Base-by-base conservation (phyloP, 306 rosid species). In the Pterocarpus macrocarpus region DNA sequence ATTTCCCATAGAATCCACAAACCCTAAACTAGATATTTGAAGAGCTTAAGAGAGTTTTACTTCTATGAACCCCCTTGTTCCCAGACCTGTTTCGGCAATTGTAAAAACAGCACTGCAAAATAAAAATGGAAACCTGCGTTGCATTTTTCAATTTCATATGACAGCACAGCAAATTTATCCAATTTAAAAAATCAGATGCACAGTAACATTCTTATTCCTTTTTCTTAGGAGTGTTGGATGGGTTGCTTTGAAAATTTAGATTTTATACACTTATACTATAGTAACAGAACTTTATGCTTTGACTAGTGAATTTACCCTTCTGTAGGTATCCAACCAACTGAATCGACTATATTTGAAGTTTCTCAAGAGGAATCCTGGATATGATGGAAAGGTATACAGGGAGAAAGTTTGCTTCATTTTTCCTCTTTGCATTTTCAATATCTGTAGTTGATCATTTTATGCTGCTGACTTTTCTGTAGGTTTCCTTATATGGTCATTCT, bases 401-500 rank as follows among this genome's bases (percentile, higher is more conserved):
- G 36, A 63, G 75, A 35, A 75, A 41, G 76, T 14, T 82, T 74
- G 52, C 68, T 52, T 72, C 16, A 35, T 65, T 83, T 71, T 73
- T 43, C 22, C 38, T 57, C 10, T 59, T 36, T 67, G 55, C 62
- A 49, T 68, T 64, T 65, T 73, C 32, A 73, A 80, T 16, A 50
- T 84, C 33, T 56, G 3, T 78, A 5, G n/a, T 84, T 22, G 56
- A 80, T 76, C 58, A 22, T 55, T 38, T 65, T 44, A 64, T 43
- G 47, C 28, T 72, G 73, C 64, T 50, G 57, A 38, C 66, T 68
- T 66, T 69, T 81, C 14, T 73, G 30, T 77, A 95, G 98, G 92
- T 96, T 85, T 96, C 99, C 53, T 77, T 96, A 85, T 96, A 92
- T 84, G 99, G 93, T 62, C 99, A 96, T 87, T 96, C 99, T 81